Base-by-base conservation (phyloP, 75 land plant species). In the Adiantum capillusveneris region DNA sequence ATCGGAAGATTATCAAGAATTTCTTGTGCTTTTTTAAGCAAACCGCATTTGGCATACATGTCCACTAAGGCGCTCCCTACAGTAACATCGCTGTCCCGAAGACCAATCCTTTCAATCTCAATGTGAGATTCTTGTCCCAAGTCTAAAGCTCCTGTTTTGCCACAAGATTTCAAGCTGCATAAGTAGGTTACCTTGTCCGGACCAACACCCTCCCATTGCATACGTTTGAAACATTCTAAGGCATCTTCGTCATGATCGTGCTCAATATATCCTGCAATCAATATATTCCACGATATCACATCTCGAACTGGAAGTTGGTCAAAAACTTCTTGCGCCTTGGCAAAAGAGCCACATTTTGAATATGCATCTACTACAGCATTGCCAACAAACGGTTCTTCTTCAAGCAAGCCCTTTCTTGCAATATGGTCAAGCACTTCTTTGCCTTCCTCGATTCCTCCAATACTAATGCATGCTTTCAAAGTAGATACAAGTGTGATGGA, bases 231-330 rank as follows among this genome's bases (percentile, higher is more conserved):
- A 56, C 70, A 1, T 27, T 43, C 60, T 57, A 87, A 48, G 20
- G 91, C 87, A 31, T 81, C 86, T 25, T 28, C 36, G 43, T 59
- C 67, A 75, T 68, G 63, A 22, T 36, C 85, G 71, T 76, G 76
- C 58, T 81, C 75, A 63, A 69, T 82, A 65, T 71, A 84, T 59
- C 79, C 77, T 41, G 78, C 65, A 46, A 86, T 65, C 76, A 83
- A 60, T 0, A 81, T 74, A 42, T 65, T 80, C 87, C 84, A 86
- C 0, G 70, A 62, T 9, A 83, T 58, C 39, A 80, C 25, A 57
- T 77, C 75, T 49, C 45, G 68, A 5, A 63, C 44, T 0, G 18
- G 37, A 75, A 75, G 71, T 22, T 67, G 60, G 54, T 77, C 69
- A 56, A 86, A 86, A 52, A 83, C 11, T 11, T 21, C 20, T 24